Evolutionary conservation across 2,329 filamentous ascomycete species (phyloP).

Genomic region (Aspergillus felis): DNA sequence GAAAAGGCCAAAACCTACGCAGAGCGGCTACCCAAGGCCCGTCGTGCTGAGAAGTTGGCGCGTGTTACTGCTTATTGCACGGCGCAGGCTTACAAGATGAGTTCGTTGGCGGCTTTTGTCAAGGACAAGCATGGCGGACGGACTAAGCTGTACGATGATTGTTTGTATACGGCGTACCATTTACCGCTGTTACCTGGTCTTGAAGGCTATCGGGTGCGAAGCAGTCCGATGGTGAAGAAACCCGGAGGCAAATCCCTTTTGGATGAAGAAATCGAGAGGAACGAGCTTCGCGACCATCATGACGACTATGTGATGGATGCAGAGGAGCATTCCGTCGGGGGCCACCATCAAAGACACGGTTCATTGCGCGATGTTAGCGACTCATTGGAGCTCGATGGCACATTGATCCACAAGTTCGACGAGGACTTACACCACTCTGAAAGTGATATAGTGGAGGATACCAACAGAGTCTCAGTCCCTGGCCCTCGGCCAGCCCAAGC

Average conservation of each 20-base stretch:
- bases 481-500: slow-evolving; percentile 35
- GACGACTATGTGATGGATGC: slow-evolving; percentile 80
- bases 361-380: slow-evolving; percentile 9
- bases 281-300: slow-evolving; percentile 81
- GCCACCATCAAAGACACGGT: slow-evolving; percentile 23
- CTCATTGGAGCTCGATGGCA: neutral
- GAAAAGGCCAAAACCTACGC: slow-evolving; percentile 81
- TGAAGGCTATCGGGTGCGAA: slow-evolving; percentile 83
- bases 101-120: slow-evolving; percentile 81
- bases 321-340: slow-evolving; percentile 45
- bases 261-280: slow-evolving; percentile 93
- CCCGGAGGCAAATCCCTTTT: slow-evolving; percentile 89
- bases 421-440: slow-evolving; percentile 26
- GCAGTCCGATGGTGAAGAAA: slow-evolving; percentile 86
- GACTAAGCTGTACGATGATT: slow-evolving; percentile 97
- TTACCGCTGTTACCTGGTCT: slow-evolving; percentile 78
- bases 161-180: slow-evolving; percentile 92
- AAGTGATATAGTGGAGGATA: slow-evolving; percentile 9
- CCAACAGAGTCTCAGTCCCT: slow-evolving; percentile 12
- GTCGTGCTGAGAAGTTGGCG: slow-evolving; percentile 80
- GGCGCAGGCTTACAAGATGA: slow-evolving; percentile 87
- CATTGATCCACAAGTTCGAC: neutral
- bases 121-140: slow-evolving; percentile 82
- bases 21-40: slow-evolving; percentile 82
- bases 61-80: slow-evolving; percentile 95